phyloP scores from a whole-genome alignment of 2,329 filamentous ascomycete species.

The Exophiala sp. region DNA sequence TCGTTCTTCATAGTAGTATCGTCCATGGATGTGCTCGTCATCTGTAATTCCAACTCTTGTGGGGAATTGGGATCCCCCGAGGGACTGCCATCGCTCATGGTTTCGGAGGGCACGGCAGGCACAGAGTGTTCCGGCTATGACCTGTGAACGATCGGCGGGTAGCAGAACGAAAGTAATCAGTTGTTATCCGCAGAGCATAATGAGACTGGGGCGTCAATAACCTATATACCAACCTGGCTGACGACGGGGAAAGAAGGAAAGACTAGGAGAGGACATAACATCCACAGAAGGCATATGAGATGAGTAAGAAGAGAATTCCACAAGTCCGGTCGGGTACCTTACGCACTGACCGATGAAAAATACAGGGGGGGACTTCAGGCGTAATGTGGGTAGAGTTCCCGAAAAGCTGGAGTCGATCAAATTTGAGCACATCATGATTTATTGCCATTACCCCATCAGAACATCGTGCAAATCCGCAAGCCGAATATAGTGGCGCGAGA shows the following conservation, averaged over 20 bases:
- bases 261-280: neutral
- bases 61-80: neutral
- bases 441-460: neutral
- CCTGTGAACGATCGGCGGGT: neutral
- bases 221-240: neutral
- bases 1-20: neutral
- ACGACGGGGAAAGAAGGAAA: neutral
- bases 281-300: neutral
- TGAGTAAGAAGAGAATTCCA: constrained; percentile 1
- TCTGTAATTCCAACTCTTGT: neutral
- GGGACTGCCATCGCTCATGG: neutral
- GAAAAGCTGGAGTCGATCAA: neutral
- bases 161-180: too few relatives aligned
- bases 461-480: neutral
- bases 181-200: neutral
- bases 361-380: neutral
- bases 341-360: neutral
- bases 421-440: neutral
- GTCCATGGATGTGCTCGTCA: neutral
- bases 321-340: too few relatives aligned
- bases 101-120: neutral
- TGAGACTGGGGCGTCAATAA: neutral
- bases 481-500: too few relatives aligned
- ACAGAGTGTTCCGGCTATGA: neutral
- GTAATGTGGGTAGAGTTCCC: neutral